Evolutionary conservation across 768 basidiomycete species (phyloP).

Genomic region (Trametes cinnabarina): DNA sequence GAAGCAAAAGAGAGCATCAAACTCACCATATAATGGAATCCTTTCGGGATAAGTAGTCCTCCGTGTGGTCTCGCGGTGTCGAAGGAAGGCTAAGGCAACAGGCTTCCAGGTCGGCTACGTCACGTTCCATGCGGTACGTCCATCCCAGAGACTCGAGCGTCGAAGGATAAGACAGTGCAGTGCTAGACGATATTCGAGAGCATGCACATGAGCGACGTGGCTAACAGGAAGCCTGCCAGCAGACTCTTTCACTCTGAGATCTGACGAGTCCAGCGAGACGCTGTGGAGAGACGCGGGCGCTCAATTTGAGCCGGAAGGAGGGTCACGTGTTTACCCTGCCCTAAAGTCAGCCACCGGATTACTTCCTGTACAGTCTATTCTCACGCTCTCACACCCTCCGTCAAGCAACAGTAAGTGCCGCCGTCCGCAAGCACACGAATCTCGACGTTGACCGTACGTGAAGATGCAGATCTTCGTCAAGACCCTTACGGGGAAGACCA

Average conservation of each 20-base stretch:
- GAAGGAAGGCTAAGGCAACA: not conserved
- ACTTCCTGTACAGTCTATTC: conserved; percentile 32
- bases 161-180: too few relatives aligned
- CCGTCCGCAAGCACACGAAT: conserved; percentile 18
- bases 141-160: too few relatives aligned
- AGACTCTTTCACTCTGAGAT: too few relatives aligned
- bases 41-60: too few relatives aligned
- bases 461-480: conserved; percentile 69
- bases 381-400: conserved; percentile 26
- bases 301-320: not conserved
- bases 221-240: too few relatives aligned
- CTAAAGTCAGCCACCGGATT: conserved; percentile 29
- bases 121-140: too few relatives aligned
- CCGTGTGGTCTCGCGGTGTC: not conserved
- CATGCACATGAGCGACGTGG: too few relatives aligned
- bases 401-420: conserved; percentile 22
- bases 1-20: too few relatives aligned
- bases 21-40: conserved; percentile 3
- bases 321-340: conserved; percentile 24
- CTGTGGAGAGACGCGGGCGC: not conserved
- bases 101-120: too few relatives aligned
- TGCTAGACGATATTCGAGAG: too few relatives aligned
- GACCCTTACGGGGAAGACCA: conserved; percentile 95
- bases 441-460: conserved; percentile 22
- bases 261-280: too few relatives aligned